Percentiles rank a stretch among this genome's conserved stretches.
These are phyloP conservation scores for Neurospora discreta DNA, from an alignment of 495 filamentous ascomycete species.

Conservation along the genomic window DNA sequence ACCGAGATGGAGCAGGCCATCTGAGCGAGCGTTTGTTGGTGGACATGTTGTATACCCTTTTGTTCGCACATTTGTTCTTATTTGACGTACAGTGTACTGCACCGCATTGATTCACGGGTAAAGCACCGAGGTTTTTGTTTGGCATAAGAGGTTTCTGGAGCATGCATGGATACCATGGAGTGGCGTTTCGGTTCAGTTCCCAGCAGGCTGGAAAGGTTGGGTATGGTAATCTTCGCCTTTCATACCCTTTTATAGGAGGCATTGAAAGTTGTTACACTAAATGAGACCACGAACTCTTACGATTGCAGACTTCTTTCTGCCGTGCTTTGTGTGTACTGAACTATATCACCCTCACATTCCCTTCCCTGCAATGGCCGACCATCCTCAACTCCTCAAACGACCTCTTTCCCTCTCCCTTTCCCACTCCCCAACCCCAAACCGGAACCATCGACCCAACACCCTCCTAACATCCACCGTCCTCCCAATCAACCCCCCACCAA, in stretches of 20 bases:
- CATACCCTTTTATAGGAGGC: neutral
- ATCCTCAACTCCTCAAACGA: neutral
- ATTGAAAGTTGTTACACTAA: neutral
- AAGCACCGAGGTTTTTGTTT: neutral
- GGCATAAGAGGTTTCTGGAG: neutral
- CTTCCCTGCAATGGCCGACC: neutral
- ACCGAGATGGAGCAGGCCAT: constrained; percentile 95
- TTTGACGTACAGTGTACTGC: neutral
- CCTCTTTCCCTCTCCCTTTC: constrained; percentile 9
- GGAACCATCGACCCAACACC: constrained; percentile 65
- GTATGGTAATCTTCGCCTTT: neutral
- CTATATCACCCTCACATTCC: neutral
- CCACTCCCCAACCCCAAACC: constrained; percentile 37
- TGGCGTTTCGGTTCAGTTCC: constrained; percentile 21
- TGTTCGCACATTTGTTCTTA: neutral
- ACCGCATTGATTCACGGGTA: neutral
- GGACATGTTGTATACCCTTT: neutral
- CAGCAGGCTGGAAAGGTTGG: neutral
- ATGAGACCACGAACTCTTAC: neutral
- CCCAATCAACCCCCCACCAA: constrained; percentile 45
- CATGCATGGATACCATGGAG: constrained; percentile 8
- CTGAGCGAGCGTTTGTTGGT: constrained; percentile 25
- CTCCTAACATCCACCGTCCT: constrained; percentile 52
- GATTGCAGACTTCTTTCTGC: neutral
- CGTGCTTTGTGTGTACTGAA: neutral